These are phyloP conservation scores for Tetrahymena elliotti DNA, from an alignment of 73 alveolate genomes.

Conservation along the genomic window DNA sequence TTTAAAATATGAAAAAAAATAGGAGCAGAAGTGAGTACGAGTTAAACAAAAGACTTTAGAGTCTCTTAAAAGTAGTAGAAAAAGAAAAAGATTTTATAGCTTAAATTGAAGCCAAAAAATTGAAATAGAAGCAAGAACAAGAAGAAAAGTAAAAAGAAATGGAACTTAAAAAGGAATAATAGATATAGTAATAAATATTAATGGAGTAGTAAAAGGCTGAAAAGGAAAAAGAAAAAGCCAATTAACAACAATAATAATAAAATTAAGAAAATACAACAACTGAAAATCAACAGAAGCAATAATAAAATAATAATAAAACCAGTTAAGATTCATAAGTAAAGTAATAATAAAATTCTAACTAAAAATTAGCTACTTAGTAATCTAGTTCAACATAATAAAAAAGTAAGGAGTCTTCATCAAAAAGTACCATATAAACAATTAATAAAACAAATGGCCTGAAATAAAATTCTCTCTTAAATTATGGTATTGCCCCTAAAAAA, in stretches of 20 bases:
- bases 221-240: not conserved
- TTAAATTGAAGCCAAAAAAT: not conserved
- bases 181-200: not conserved
- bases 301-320: not conserved
- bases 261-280: not conserved
- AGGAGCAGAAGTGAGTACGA: slow-evolving; percentile 83
- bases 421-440: not conserved
- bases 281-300: not conserved
- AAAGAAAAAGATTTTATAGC: slow-evolving; percentile 61
- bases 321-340: not conserved
- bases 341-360: not conserved
- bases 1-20: too few relatives aligned
- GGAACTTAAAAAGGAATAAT: not conserved
- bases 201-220: not conserved
- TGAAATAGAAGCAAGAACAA: not conserved
- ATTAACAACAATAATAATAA: not conserved
- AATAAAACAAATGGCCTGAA: not conserved
- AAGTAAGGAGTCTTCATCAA: not conserved
- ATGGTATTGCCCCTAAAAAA: not conserved
- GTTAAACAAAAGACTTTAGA: slow-evolving; percentile 88
- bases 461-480: not conserved
- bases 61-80: slow-evolving; percentile 84
- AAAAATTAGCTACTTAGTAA: not conserved
- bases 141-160: not conserved
- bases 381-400: not conserved